Conservation (phyloP, 139 green algal species). For the Choricystis sp. region DNA sequence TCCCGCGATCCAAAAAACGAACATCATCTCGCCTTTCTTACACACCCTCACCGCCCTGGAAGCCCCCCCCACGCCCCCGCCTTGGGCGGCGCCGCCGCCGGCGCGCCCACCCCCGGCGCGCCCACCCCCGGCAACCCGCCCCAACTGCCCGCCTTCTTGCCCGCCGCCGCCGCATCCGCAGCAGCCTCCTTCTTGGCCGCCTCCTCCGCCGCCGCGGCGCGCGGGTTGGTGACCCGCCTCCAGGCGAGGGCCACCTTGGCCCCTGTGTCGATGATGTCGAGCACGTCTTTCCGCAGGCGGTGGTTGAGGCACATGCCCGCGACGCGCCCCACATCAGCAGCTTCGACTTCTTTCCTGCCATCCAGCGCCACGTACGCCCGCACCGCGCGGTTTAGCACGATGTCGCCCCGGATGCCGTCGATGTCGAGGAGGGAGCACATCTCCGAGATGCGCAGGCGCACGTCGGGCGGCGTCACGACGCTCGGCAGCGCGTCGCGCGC, state of each 20-base stretch:
- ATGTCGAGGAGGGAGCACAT: conserved; percentile 75
- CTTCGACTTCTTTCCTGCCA: conserved; percentile 43
- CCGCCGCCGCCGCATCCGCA: neutral
- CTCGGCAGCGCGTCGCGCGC: neutral
- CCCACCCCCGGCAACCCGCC: neutral
- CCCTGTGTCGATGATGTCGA: conserved; percentile 78
- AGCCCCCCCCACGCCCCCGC: conserved; percentile 22
- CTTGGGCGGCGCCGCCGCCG: conserved; percentile 1
- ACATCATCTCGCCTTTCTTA: too few relatives aligned
- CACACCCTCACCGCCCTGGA: conserved; percentile 8
- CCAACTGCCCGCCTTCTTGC: neutral
- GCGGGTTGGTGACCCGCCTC: conserved; percentile 11
- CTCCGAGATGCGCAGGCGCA: conserved; percentile 17
- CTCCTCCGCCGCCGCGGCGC: conserved; percentile 6
- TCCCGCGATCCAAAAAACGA: too few relatives aligned
- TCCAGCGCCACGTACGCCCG: conserved; percentile 67
- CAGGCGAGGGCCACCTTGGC: conserved; percentile 56
- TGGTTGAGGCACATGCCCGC: conserved; percentile 71
- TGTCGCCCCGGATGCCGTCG: conserved; percentile 84
- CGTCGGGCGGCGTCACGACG: neutral
- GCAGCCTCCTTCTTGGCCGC: conserved; percentile 8
- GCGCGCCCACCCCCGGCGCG: too few relatives aligned
- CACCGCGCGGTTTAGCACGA: conserved; percentile 66
- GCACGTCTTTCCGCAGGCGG: conserved; percentile 76
- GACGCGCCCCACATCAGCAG: conserved; percentile 57